Evolutionary conservation across 1,284 basidiomycete species (phyloP).

Genomic region (Malassezia psittaci): DNA sequence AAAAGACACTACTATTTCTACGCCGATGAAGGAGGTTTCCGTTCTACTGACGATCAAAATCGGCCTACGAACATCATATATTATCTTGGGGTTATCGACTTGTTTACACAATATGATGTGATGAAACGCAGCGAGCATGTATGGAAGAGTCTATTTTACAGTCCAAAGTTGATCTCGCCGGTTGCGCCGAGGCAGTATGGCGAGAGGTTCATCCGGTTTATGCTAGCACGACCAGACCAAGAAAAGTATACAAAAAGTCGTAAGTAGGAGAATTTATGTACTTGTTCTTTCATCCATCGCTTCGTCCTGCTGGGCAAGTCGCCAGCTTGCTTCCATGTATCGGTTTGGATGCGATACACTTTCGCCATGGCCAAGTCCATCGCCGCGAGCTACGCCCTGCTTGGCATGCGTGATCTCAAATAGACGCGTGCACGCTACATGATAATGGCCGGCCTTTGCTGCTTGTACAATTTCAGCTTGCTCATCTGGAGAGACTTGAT

Average conservation of each 20-base stretch:
- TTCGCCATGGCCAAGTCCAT: conserved; percentile 76
- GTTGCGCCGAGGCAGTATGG: conserved; percentile 41
- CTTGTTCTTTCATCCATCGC: background rate
- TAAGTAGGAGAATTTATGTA: background rate
- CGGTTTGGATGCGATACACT: conserved; percentile 91
- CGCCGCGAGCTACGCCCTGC: conserved; percentile 70
- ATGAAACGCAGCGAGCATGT: conserved; percentile 76
- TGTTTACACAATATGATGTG: conserved; percentile 65
- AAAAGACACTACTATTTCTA: conserved; percentile 83
- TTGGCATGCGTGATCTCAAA: conserved; percentile 80
- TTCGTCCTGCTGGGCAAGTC: conserved; percentile 33
- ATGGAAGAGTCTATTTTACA: conserved; percentile 70
- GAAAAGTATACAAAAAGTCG: background rate
- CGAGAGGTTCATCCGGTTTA: conserved; percentile 36
- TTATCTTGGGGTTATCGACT: conserved; percentile 55
- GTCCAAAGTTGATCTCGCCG: conserved; percentile 33
- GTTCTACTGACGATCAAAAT: conserved; percentile 78
- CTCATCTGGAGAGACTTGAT: conserved; percentile 62
- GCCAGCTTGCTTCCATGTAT: conserved; percentile 53
- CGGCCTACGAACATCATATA: conserved; percentile 68
- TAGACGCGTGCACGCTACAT: conserved; percentile 91
- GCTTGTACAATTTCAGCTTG: conserved; percentile 74
- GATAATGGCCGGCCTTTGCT: conserved; percentile 75
- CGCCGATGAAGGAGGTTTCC: conserved; percentile 87
- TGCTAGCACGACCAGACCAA: conserved; percentile 5